phyloP scores from a whole-genome alignment of 108 stramenopile species.

The Parmales sp. region DNA sequence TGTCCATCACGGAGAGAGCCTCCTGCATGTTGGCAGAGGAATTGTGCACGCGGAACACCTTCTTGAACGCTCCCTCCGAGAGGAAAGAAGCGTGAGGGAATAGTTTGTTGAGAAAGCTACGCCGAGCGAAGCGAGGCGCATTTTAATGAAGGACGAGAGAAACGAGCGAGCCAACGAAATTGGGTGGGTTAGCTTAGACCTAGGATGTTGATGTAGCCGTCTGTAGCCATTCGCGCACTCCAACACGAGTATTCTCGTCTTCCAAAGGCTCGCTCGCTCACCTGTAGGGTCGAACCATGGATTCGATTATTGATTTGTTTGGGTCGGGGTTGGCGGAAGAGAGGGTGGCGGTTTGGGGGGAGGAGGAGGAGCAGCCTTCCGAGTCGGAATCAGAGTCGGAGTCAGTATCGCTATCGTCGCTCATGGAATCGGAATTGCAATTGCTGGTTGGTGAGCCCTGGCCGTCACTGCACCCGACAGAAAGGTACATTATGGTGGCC shows the following conservation, averaged over 20 bases:
- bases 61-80: constrained; percentile 83
- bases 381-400: constrained; percentile 24
- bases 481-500: constrained; percentile 51
- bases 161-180: neutral
- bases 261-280: too few relatives aligned
- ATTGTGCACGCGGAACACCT: constrained; percentile 73
- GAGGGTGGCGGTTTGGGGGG: too few relatives aligned
- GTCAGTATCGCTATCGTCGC: constrained; percentile 23
- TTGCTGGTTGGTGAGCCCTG: neutral
- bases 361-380: too few relatives aligned
- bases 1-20: constrained; percentile 82
- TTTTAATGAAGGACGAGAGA: neutral
- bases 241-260: constrained; percentile 2
- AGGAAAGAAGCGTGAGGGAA: constrained; percentile 73
- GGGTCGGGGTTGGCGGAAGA: too few relatives aligned
- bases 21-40: constrained; percentile 32
- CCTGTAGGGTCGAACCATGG: too few relatives aligned
- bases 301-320: too few relatives aligned
- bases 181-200: neutral
- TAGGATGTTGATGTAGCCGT: neutral
- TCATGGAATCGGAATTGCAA: constrained; percentile 19
- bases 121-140: constrained; percentile 6
- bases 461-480: constrained; percentile 45
- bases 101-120: constrained; percentile 29
- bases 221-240: too few relatives aligned